Evolutionary conservation across 2,329 filamentous ascomycete species (phyloP), one percentile per base, ranked within the genome.

Genomic region (Xylaria sp.): DNA sequence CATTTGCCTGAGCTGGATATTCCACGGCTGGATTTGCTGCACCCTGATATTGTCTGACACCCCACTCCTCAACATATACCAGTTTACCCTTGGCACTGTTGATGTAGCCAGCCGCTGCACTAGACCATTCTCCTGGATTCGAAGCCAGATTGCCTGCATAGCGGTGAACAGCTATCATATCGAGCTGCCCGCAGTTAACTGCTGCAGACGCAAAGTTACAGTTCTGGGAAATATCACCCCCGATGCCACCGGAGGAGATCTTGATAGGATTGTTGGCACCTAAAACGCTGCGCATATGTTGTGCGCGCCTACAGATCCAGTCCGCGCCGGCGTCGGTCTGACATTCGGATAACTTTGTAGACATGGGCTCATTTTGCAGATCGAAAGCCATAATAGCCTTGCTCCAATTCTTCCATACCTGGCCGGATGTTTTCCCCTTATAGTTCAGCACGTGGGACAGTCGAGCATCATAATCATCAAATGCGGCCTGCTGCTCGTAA

Each of bases 31-130:
- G 63, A 67, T 84, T 80, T 57, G 80, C 81, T 41, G 82, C 79
- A 1, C 81, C 81, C 0, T 83, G 83, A 67, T 86, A 84, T 23
- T 66, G 64, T 3, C 20, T 45, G 80, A 85, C 82, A 28, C 75
- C 74, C 75, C 77, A 78, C 56, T 77, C 76, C 65, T 78, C 76
- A 13, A 78, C 63, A 64, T 74, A 78, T 25, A 79, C 73, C 28
- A 76, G 71, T 70, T 79, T 79, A 39, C 72, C 72, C 34, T 71
- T 67, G 18, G 74, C 67, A 70, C 73, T 48, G 9, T 32, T 28
- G 28, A 76, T 60, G 72, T 76, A 79, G n/a, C 56, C 18, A 57
- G 68, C 55, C n/a, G 74, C 72, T 28, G 62, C 61, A 52, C 45
- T 50, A 25, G 72, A 64, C 76, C 77, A 77, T 63, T 77, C 70